Evolutionary conservation across 768 basidiomycete genomes (phyloP), one percentile per base, ranked within the genome.

Genomic region (Lactarius hatsudake): DNA sequence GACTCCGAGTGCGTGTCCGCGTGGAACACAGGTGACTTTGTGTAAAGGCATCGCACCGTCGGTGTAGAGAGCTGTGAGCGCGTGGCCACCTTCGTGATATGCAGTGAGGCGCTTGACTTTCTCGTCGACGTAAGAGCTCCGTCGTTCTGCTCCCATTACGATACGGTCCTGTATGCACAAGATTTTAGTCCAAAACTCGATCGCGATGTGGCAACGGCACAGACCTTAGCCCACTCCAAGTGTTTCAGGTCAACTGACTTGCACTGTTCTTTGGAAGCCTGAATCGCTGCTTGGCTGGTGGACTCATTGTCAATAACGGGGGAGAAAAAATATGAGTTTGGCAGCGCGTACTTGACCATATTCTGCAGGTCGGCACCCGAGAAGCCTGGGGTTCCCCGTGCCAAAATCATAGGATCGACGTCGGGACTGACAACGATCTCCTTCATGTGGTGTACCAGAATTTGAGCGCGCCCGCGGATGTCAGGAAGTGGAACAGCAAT

Each of bases 1-100:
- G 71, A 91, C 79, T 64, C 96, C 95, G 55, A 98, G 83, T 26
- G 95, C 91, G 74, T 96, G 91, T 32, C 97, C 97, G 72, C 97
- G 91, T 48, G 96, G 96, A 62, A 99, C 86, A 75, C 96, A 97
- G 30, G 96, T 98, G 40, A 98, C 96, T 80, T 97, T 97, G 78
- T 98, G 96, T 69, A 99, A 79, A 51, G 97, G 97, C 86, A 95
- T 94, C 53, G 96, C 94, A 59, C 96, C 96, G 69, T 92, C 86
- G 1, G 97, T 98, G 76, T 94, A 94, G 58, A 98, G 80, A 7
- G 96, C 95, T 30, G 95, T 88, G n/a, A 98, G 83, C 34, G 96
- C 94, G 76, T 98, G 95, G 42, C 94, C 95, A 67, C 92, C 93
- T 89, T 99, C 97, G 78, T 98, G 96, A 79, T 98, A 98, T 8